Evolutionary conservation across 2,329 filamentous ascomycete genomes (phyloP).

Genomic region (Ophiosphaerella korrae): DNA sequence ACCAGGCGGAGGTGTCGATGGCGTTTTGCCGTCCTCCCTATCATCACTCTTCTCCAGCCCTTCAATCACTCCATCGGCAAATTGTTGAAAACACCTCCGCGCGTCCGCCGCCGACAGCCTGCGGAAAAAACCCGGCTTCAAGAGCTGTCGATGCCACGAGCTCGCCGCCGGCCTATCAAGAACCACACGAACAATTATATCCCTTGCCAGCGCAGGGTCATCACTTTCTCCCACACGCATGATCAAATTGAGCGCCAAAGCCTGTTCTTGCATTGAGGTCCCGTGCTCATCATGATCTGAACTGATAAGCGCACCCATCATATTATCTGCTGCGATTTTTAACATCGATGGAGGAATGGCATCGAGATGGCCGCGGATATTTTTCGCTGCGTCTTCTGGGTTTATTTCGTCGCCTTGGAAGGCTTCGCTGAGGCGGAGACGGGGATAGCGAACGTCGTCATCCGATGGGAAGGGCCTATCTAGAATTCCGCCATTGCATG

Average conservation of each 20-base stretch:
- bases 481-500: constrained; percentile 24
- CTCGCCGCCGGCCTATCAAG: constrained; percentile 44
- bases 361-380: constrained; percentile 10
- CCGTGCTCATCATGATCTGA: constrained; percentile 6
- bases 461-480: constrained; percentile 28
- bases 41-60: constrained; percentile 23
- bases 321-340: constrained; percentile 15
- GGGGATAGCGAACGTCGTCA: constrained; percentile 35
- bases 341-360: constrained; percentile 28
- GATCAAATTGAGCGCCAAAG: constrained; percentile 30
- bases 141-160: constrained; percentile 50
- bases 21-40: neutral
- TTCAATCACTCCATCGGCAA: constrained; percentile 38
- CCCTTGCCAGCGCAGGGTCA: constrained; percentile 33
- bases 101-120: constrained; percentile 39
- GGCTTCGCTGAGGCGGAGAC: constrained; percentile 40
- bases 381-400: constrained; percentile 2
- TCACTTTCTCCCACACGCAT: constrained; percentile 34
- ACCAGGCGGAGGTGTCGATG: too few relatives aligned
- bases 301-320: constrained; percentile 12
- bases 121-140: constrained; percentile 40
- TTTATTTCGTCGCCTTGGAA: constrained; percentile 24
- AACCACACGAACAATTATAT: constrained; percentile 36
- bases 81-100: constrained; percentile 28
- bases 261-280: constrained; percentile 16